A percentile compares a stretch with the other conserved stretches of the same genome.
These are phyloP conservation scores for Cladosporium sp. DNA, from an alignment of 2,329 filamentous ascomycete species.

Conservation along the genomic window DNA sequence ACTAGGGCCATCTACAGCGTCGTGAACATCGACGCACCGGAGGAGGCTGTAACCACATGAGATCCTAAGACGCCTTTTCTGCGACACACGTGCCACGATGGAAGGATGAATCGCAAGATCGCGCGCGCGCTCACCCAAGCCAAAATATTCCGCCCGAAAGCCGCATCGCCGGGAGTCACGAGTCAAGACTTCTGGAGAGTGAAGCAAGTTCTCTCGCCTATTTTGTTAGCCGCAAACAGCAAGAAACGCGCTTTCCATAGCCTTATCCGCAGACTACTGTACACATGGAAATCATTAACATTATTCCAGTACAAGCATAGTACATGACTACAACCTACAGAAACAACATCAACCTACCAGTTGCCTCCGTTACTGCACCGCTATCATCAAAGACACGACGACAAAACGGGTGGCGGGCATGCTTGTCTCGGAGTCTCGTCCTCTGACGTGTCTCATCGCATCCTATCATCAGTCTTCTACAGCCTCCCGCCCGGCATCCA, in stretches of 20 bases:
- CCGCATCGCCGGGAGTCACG: neutral
- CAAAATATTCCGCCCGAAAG: neutral
- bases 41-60: neutral
- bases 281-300: neutral
- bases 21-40: neutral
- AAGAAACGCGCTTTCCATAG: neutral
- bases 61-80: neutral
- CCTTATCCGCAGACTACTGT: neutral
- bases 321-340: neutral
- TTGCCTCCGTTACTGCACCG: neutral
- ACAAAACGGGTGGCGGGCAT: neutral
- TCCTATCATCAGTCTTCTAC: neutral
- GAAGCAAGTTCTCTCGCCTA: neutral
- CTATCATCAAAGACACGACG: constrained; percentile 3
- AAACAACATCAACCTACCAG: neutral
- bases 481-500: neutral
- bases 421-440: neutral
- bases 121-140: neutral
- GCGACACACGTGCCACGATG: neutral
- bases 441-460: constrained; percentile 7
- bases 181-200: neutral
- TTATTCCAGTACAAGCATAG: neutral
- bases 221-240: neutral
- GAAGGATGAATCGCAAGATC: neutral
- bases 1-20: neutral